A percentile compares a stretch with the other conserved stretches of the same genome.
Conservation (phyloP, 108 stramenopile genomes). For the Parmales sp. region DNA sequence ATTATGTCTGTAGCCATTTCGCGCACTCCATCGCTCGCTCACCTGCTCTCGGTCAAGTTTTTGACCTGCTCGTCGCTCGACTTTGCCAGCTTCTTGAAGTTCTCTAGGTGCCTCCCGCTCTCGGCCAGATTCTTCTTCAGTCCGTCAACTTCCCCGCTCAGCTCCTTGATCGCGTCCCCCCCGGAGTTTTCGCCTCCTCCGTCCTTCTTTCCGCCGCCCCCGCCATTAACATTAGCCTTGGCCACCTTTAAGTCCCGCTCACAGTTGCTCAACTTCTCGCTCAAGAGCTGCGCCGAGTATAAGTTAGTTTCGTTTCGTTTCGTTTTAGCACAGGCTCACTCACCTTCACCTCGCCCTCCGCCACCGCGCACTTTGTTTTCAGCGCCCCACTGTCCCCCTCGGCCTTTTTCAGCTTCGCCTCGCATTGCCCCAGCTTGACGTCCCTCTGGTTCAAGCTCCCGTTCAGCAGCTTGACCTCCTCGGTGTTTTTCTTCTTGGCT, state of each 20-base stretch:
- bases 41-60: too few species aligned
- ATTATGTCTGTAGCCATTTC: too few species aligned
- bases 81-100: slow-evolving; percentile 55
- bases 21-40: too few species aligned
- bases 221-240: slow-evolving; percentile 17
- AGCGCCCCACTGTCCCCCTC: slow-evolving; percentile 19
- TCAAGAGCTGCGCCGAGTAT: slow-evolving; percentile 25
- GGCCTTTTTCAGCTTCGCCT: slow-evolving; percentile 35
- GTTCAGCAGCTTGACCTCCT: slow-evolving; percentile 14
- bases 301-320: slow-evolving; percentile 4
- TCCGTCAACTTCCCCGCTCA: slow-evolving; percentile 48
- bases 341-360: slow-evolving; percentile 9
- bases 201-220: slow-evolving; percentile 30
- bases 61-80: slow-evolving; percentile 52
- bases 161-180: slow-evolving; percentile 34
- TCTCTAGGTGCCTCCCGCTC: slow-evolving; percentile 35
- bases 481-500: slow-evolving; percentile 26
- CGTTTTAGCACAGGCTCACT: slow-evolving; percentile 11
- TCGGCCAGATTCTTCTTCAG: slow-evolving; percentile 43
- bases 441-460: background rate
- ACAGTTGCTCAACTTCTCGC: slow-evolving; percentile 32
- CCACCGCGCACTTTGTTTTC: background rate
- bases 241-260: slow-evolving; percentile 33
- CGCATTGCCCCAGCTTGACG: slow-evolving; percentile 25
- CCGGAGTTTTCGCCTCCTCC: slow-evolving; percentile 41